Evolutionary conservation across 225 moss, liverwort and hornwort genomes (phyloP), one percentile per base, ranked within the genome.

Genomic region (Pleurozium schreberi): DNA sequence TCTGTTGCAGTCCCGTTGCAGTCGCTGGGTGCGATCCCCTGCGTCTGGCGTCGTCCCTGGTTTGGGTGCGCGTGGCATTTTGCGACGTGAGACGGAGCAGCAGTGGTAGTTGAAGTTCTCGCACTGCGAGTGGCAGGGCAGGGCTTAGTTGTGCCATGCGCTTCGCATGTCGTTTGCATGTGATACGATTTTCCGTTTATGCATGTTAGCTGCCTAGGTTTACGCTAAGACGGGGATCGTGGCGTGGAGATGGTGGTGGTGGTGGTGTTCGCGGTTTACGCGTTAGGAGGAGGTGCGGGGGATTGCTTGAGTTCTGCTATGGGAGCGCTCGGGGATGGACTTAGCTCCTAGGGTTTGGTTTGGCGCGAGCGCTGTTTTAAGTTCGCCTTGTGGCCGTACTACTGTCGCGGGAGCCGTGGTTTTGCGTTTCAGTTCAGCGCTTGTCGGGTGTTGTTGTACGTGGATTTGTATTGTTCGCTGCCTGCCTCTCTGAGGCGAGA

Each of bases 331-430:
- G 58, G 49, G 82, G 84, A 88, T 83, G 90, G 59, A 81, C 53
- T 62, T 77, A 91, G 87, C 87, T 92, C 70, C 89, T 91, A 92
- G 91, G 92, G 92, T 92, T 91, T 87, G 58, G 47, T 66, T 36
- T 50, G 30, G 61, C 61, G 80, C 82, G 85, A 74, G 87, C 75
- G 45, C 34, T 53, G 38, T 52, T 25, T 74, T 84, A 52, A 84
- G 75, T 74, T 43, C 67, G 66, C 52, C n/a, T 65, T 73, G 89
- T 45, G 61, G 86, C 78, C 85, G 92, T 85, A 85, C 85, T 66
- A 66, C 76, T 90, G 82, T 64, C 58, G 71, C 38, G 76, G 58
- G 79, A 82, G 83, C 53, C 69, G 80, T 49, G 86, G 74, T 82
- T 53, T 38, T 36, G 66, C 68, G 76, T 82, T 38, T 82, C 88